Base-by-base conservation (phyloP, 768 basidiomycete species). In the Agrocybe praecox region DNA sequence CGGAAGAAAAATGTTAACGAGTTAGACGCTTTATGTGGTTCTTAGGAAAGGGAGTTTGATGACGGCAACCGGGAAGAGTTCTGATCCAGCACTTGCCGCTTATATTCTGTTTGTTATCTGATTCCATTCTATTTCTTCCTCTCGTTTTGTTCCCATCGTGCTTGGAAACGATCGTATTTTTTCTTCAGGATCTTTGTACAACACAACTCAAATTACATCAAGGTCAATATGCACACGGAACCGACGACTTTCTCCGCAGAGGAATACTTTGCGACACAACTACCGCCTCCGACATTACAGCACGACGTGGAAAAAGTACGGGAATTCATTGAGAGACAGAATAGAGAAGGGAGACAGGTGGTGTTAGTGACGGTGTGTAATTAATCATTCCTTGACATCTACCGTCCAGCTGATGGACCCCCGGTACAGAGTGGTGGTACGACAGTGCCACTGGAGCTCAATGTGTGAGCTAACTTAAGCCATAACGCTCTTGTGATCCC, bases 401-500 rank as follows among this genome's bases (percentile, higher is more conserved):
- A 56, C 34, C 23, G 17, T 44, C 15, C 34, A 66, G 15, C 26
- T n/a, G 26, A 19, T 24, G 26, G 51, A 59, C 61, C 46, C 58
- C 45, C 49, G 24, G 57, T 62, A 48, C 57, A 98, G 97, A 98
- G 96, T 70, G 97, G 96, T 53, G 96, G 97, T 57, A 99, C 97
- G 17, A 98, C 96, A 1, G 96, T 98, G 7, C 96, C 96, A 2
- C 76, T 99, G 57, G 97, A 99, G 79, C 91, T 95, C 79, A 98
- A 98, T 68, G 95, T 98, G 97, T 98, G 82, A 87, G 96, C 80
- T 53, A 55, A 44, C 52, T 58, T 43, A 58, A 52, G 52, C 57
- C 49, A 48, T 58, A 58, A 42, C 43, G 33, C 53, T 50, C 36
- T 21, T 52, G 19, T 24, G 23, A 50, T 52, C 52, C 57, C 57